Evolutionary conservation across 208 protist species (phyloP).

Genomic region (Blastocrithidia nonstop): DNA sequence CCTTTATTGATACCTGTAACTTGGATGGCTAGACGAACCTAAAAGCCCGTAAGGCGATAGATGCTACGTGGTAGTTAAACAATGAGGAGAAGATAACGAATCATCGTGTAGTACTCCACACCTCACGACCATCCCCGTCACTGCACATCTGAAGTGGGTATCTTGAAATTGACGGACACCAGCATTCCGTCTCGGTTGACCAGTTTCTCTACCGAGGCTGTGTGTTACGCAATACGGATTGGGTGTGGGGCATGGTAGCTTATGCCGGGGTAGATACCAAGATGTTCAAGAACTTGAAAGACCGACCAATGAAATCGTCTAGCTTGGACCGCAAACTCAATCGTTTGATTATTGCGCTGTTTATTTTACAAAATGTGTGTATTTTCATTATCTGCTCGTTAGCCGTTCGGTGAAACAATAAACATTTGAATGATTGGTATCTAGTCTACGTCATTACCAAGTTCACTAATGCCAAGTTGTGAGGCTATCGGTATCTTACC

Average conservation of each 20-base stretch:
- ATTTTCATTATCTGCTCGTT: conserved; percentile 53
- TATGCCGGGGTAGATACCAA: conserved; percentile 89
- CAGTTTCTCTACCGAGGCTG: conserved; percentile 86
- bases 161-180: conserved; percentile 23
- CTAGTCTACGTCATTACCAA: conserved; percentile 40
- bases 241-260: conserved; percentile 84
- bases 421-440: conserved; percentile 47
- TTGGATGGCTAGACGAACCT: conserved; percentile 84
- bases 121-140: conserved; percentile 36
- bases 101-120: conserved; percentile 23
- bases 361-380: conserved; percentile 56
- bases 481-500: conserved; percentile 65
- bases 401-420: conserved; percentile 34
- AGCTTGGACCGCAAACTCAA: conserved; percentile 79
- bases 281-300: conserved; percentile 82
- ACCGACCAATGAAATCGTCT: conserved; percentile 74
- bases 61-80: conserved; percentile 38
- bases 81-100: conserved; percentile 12
- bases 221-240: conserved; percentile 85
- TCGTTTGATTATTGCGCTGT: conserved; percentile 57
- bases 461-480: conserved; percentile 15
- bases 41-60: conserved; percentile 61
- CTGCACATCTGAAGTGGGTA: conserved; percentile 67
- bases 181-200: conserved; percentile 41
- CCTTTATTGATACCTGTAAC: conserved; percentile 88